Evolutionary conservation across 2,329 filamentous ascomycete species (phyloP), one percentile per base, ranked within the genome.

Genomic region (Diplodia intermedia): DNA sequence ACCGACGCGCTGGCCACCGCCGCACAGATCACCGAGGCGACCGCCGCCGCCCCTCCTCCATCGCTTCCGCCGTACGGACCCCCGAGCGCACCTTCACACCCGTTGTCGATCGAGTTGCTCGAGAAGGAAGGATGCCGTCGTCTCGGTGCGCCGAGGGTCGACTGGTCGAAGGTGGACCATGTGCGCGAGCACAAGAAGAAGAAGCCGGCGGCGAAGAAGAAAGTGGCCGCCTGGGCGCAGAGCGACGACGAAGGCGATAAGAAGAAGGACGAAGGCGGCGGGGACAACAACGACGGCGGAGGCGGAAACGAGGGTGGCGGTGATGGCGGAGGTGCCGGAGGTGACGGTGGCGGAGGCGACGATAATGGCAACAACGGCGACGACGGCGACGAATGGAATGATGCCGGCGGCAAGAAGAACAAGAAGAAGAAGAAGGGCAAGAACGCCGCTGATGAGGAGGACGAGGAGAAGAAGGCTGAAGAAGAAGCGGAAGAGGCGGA

Each of bases 141-240:
- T 36, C n/a, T 38, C 11, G 3, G n/a, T 49, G 9, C 79, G 26
- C 74, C 80, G 23, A 78, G 81, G 36, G 79, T 91, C 62, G 88
- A 91, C 73, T 86, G 91, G 68, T 80, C 81, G 26, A 86, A 84
- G 65, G 81, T 85, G 82, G 60, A 87, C 83, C 78, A 81, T 40
- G 72, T 83, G 69, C 79, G 78, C 43, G 76, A 82, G 63, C 84
- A 89, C 73, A 83, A 82, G 38, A 79, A 81, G 68, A 90, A 90
- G 78, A 78, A 83, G 70, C 76, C 81, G 36, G 79, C 81, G 0
- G 74, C 79, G 52, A 78, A 78, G 49, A 72, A 71, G 15, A 18
- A 47, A 9, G 43, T 56, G 7, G 55, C 71, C 6, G 5, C 43
- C 3, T 82, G 79, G 78, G 77, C 72, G n/a, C 78, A 80, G 61